Evolutionary conservation across 441 rosid genomes (phyloP).

Genomic region (Gossypium aridum): DNA sequence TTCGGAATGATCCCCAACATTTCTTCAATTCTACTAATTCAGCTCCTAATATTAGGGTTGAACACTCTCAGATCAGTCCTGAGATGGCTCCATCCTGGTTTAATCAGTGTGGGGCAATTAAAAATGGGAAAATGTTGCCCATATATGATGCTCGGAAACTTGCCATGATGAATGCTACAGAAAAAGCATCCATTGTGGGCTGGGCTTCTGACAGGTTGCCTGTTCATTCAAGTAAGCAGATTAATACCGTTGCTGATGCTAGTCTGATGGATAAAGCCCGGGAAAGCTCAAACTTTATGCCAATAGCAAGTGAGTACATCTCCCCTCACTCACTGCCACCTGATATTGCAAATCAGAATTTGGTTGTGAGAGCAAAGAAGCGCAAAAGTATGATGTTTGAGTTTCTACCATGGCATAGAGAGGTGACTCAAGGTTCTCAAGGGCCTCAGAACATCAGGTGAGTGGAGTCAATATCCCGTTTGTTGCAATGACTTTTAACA

Average conservation of each 20-base stretch:
- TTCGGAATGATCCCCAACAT: conserved; percentile 33
- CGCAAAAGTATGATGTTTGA: conserved; percentile 54
- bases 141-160: conserved; percentile 33
- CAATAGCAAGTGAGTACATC: conserved; percentile 31
- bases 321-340: conserved; percentile 32
- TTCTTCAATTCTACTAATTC: conserved; percentile 22
- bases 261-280: conserved; percentile 22
- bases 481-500: not conserved
- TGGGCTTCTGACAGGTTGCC: conserved; percentile 37
- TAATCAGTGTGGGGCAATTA: conserved; percentile 57
- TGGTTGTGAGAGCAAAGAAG: conserved; percentile 50
- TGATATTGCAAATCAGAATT: conserved; percentile 27
- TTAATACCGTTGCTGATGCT: conserved; percentile 25
- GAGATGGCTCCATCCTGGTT: conserved; percentile 82
- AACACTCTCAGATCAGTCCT: conserved; percentile 50
- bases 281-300: conserved; percentile 23
- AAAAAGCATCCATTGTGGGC: conserved; percentile 32
- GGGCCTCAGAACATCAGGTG: conserved; percentile 60
- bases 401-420: conserved; percentile 68
- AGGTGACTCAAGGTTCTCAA: conserved; percentile 35
- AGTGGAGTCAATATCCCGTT: conserved; percentile 8
- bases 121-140: conserved; percentile 56
- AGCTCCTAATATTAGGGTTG: conserved; percentile 29
- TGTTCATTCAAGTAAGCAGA: conserved; percentile 28
- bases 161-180: conserved; percentile 31